Percentiles rank a stretch among this genome's conserved stretches.
Conservation (phyloP, 116 monocot species). For the Iris pallida region DNA sequence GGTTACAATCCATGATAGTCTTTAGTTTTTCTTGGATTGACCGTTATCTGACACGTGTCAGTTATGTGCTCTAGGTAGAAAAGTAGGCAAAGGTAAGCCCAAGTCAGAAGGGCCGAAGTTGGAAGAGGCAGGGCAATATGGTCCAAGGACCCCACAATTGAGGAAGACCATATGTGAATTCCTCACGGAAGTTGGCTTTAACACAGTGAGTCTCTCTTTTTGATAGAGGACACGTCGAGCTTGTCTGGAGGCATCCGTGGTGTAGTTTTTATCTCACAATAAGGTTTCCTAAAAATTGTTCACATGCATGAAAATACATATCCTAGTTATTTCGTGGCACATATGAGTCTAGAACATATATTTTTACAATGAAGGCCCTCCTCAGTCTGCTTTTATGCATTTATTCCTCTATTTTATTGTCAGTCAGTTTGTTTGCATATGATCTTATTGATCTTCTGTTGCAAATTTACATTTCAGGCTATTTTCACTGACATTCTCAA, state of each 20-base stretch:
- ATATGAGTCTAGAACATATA: background rate
- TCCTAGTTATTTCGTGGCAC: background rate
- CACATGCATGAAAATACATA: background rate
- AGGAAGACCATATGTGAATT: slow-evolving; percentile 67
- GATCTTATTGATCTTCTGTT: background rate
- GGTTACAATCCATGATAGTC: no score
- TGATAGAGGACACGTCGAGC: background rate
- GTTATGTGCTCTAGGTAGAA: slow-evolving; percentile 40
- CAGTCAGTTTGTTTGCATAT: background rate
- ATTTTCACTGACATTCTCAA: slow-evolving; percentile 46
- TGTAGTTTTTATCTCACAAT: background rate
- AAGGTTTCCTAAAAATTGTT: background rate
- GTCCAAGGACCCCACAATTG: slow-evolving; percentile 64
- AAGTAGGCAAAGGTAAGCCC: slow-evolving; percentile 21
- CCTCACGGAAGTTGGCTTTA: slow-evolving; percentile 90
- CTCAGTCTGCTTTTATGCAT: background rate
- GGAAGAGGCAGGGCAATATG: slow-evolving; percentile 26
- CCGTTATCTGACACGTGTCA: no score
- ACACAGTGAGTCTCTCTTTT: slow-evolving; percentile 42
- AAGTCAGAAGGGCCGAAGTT: slow-evolving; percentile 11
- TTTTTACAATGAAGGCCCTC: background rate
- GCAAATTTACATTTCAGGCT: slow-evolving; percentile 24
- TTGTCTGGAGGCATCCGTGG: background rate
- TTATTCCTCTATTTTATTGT: slow-evolving; percentile 1
- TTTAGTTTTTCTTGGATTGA: no score